Base-by-base conservation (phyloP, 1,284 basidiomycete species). In the Taiwanofungus camphoratus region DNA sequence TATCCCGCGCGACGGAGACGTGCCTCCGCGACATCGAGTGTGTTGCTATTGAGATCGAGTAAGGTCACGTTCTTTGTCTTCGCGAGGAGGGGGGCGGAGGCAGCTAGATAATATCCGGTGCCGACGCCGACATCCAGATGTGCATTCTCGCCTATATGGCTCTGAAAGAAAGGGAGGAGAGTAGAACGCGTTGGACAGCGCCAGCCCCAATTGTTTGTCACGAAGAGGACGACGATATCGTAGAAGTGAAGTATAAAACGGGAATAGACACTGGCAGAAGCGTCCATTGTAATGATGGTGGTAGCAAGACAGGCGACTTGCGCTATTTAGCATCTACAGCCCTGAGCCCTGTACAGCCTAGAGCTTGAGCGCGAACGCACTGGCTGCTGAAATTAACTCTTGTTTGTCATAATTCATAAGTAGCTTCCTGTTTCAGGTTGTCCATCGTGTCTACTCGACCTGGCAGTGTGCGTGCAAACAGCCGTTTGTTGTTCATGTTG, bases 41-140 rank as follows among this genome's bases (percentile, higher is more conserved):
- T 52, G 48, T 36, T 39, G 8, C 52, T 47, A 29, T 49, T 55
- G 27, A 58, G 44, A 45, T 58, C 56, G 41, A 55, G 42, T 5
- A 59, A 45, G 12, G 52, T 49, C 21, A 57, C 35, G 20, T 36
- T 41, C 45, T 47, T 46, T 13, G 45, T 52, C 37, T 52, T 52
- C 1, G 48, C 38, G 20, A 58, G 42, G 1, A 31, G 16, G 11
- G 38, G 15, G 7, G 38, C 45, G 18, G 51, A 36, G 4, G 30
- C 27, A 26, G 56, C 45, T 35, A 48, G 52, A 45, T 53, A 58
- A 48, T 55, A 58, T n/a, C 58, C 58, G 4, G 55, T 51, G 16
- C 56, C 56, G 21, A 51, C 51, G 8, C 55, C 58, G 20, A 58
- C 36, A 30, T 58, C 56, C 39, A 60, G 50, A 44, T 60, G 56